phyloP scores from a whole-genome alignment of 2,329 filamentous ascomycete species.

The Scleromitrula shiraiana region DNA sequence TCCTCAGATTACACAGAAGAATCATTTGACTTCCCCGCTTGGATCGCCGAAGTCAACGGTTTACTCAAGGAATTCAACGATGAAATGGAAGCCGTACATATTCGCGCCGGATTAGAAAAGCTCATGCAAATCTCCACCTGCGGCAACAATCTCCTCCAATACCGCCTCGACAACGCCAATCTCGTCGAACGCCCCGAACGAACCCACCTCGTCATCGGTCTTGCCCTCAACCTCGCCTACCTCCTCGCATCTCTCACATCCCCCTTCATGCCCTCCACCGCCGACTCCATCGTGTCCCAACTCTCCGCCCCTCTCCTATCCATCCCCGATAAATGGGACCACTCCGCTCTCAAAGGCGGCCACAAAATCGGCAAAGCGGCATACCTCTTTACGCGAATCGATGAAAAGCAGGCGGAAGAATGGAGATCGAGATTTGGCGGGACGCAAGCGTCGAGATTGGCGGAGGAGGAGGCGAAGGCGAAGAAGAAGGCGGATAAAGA shows the following conservation, averaged over 20 bases:
- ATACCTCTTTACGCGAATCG: conserved; percentile 76
- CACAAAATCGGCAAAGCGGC: conserved; percentile 76
- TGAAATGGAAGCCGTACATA: conserved; percentile 62
- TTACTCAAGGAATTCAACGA: conserved; percentile 58
- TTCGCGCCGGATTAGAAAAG: conserved; percentile 57
- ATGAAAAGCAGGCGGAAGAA: conserved; percentile 70
- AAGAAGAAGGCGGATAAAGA: conserved; percentile 31
- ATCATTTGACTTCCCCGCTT: conserved; percentile 39
- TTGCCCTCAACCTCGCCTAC: conserved; percentile 78
- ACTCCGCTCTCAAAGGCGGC: conserved; percentile 56
- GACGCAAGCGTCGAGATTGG: conserved; percentile 56
- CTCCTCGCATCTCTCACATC: conserved; percentile 71
- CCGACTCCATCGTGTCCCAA: conserved; percentile 68
- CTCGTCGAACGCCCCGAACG: conserved; percentile 32
- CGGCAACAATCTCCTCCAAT: conserved; percentile 50
- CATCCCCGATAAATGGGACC: conserved; percentile 61
- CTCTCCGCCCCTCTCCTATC: conserved; percentile 49
- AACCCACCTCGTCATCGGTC: conserved; percentile 47
- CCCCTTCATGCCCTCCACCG: conserved; percentile 80
- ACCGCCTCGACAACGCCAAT: conserved; percentile 37
- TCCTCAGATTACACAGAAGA: conserved; percentile 46
- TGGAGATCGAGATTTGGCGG: conserved; percentile 73
- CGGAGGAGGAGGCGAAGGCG: conserved; percentile 56
- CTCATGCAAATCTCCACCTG: conserved; percentile 59
- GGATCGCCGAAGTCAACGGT: conserved; percentile 51